Evolutionary conservation across 257 asterid genomes (phyloP).

Genomic region (Lycium barbarum): DNA sequence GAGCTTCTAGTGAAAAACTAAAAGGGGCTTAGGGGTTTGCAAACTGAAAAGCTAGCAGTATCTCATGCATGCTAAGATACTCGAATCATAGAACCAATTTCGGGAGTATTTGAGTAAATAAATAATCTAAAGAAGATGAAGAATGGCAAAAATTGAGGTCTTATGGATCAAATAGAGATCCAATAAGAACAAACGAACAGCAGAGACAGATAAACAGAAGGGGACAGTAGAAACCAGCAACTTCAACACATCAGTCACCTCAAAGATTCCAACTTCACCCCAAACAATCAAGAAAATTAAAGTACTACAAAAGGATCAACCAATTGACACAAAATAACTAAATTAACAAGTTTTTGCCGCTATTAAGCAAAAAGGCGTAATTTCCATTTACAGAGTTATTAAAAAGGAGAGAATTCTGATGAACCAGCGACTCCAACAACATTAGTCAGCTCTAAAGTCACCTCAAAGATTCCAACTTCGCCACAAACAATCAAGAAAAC

Average conservation of each 20-base stretch:
- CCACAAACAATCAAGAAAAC: slow-evolving; percentile 19
- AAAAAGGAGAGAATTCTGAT: background rate
- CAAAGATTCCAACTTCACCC: too few relatives aligned
- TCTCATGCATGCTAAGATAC: background rate
- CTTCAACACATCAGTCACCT: background rate
- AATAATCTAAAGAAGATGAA: background rate
- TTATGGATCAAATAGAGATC: background rate
- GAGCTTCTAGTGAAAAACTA: too few relatives aligned
- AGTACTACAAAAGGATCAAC: too few relatives aligned
- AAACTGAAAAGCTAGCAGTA: background rate
- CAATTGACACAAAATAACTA: too few relatives aligned
- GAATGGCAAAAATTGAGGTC: background rate
- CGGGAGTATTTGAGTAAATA: background rate
- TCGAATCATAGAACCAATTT: background rate
- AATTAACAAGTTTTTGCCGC: too few relatives aligned
- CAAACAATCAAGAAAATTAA: too few relatives aligned
- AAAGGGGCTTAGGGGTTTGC: background rate
- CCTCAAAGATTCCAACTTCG: slow-evolving; percentile 1
- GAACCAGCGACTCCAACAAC: background rate
- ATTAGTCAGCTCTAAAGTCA: background rate
- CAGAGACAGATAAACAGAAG: background rate
- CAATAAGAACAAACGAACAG: background rate
- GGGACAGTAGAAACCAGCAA: background rate
- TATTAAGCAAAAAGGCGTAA: too few relatives aligned
- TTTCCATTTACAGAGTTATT: background rate